A percentile compares a stretch with the other conserved stretches of the same genome.
These are phyloP conservation scores for Podaxis sp. DNA, from an alignment of 768 basidiomycete genomes.

Conservation along the genomic window DNA sequence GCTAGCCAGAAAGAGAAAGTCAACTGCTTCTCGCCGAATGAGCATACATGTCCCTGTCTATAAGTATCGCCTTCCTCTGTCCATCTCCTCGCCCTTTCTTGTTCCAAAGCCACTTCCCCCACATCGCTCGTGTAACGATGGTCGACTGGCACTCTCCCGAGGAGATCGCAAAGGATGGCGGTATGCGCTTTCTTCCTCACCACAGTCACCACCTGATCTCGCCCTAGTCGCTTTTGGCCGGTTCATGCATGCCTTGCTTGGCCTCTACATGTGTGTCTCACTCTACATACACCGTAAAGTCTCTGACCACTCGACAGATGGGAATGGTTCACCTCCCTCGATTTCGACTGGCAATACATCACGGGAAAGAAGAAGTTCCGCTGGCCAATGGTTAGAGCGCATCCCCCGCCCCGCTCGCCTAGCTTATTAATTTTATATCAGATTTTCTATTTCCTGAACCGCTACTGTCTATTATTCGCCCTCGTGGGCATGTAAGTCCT, in stretches of 20 bases:
- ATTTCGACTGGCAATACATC: constrained; percentile 63
- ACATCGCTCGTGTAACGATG: constrained; percentile 30
- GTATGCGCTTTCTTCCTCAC: constrained; percentile 26
- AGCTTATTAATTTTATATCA: constrained; percentile 18
- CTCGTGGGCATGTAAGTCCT: constrained; percentile 62
- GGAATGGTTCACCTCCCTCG: constrained; percentile 60
- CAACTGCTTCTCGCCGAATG: neutral
- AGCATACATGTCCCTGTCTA: constrained; percentile 7
- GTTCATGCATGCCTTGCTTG: constrained; percentile 57
- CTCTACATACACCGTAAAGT: neutral
- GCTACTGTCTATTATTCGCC: constrained; percentile 61
- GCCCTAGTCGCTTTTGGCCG: constrained; percentile 41
- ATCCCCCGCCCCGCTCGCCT: neutral
- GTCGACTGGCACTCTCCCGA: constrained; percentile 51
- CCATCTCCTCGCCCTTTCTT: constrained; percentile 13
- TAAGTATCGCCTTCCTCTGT: constrained; percentile 18
- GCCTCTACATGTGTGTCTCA: constrained; percentile 50
- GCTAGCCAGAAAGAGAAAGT: constrained; percentile 1
- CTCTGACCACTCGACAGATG: constrained; percentile 36
- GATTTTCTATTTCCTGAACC: constrained; percentile 68
- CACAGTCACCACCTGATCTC: neutral
- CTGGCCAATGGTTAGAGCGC: constrained; percentile 56
- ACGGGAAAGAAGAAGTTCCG: constrained; percentile 51
- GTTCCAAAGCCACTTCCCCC: constrained; percentile 5
- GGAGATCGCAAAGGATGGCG: constrained; percentile 42